Evolutionary conservation across 257 asterid genomes (phyloP).

Genomic region (Fraxinus anomala): DNA sequence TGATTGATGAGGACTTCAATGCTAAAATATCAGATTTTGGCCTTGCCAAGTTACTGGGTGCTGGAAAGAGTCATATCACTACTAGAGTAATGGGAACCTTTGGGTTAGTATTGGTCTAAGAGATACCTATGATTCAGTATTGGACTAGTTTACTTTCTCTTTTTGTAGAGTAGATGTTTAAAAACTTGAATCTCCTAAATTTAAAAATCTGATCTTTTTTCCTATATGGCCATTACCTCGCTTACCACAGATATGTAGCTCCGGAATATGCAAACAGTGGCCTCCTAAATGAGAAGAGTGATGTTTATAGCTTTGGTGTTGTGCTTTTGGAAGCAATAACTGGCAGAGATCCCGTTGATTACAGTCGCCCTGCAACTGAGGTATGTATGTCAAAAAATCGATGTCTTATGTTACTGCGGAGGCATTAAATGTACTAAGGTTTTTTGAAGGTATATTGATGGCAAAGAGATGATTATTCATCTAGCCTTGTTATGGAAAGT

Average conservation of each 20-base stretch:
- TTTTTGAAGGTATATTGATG: neutral
- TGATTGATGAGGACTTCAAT: constrained; percentile 74
- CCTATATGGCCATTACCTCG: neutral
- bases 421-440: neutral
- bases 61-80: constrained; percentile 77
- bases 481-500: neutral
- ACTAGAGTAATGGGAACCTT: constrained; percentile 96
- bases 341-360: constrained; percentile 83
- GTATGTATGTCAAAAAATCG: constrained; percentile 33
- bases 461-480: neutral
- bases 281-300: constrained; percentile 75
- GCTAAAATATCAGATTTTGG: constrained; percentile 92
- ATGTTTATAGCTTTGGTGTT: constrained; percentile 79
- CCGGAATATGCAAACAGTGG: constrained; percentile 90
- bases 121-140: neutral
- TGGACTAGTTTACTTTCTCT: neutral
- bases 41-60: constrained; percentile 79
- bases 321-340: constrained; percentile 76
- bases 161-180: neutral
- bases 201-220: neutral
- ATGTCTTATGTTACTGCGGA: neutral
- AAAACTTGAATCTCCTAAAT: neutral
- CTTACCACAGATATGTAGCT: constrained; percentile 63
- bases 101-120: constrained; percentile 50
- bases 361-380: constrained; percentile 66